Base-by-base conservation (phyloP, 257 asterid species). In the Thymus quinquecostatus region DNA sequence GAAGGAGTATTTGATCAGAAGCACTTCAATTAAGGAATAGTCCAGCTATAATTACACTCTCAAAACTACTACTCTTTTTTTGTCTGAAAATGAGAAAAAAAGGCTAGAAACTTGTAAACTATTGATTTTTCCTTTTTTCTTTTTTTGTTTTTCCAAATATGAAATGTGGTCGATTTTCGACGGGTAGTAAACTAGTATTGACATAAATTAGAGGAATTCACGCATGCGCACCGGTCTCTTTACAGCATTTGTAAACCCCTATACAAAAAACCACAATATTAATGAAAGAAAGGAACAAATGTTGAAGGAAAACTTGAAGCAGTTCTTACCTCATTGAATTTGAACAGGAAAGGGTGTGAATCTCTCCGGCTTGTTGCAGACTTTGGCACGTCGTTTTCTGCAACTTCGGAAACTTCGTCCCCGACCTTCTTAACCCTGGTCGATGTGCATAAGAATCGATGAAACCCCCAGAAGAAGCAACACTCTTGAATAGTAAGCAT, bases 221-320 rank as follows among this genome's bases (percentile, higher is more conserved):
- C 89, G 88, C 21, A 91, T 78, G 65, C 91, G 83, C 63, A 91
- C 95, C 3, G 98, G 98, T 78, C 96, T 86, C 86, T 89, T 93
- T 59, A 91, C 98, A 64, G 97, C 96, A 87, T 93, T 93, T 77
- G 98, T 93, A 72, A 82, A 91, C n/a, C 97, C 98, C 98, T 93
- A 80, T 79, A 73, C 28, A 63, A 73, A 77, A 74, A 75, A 8
- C 34, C 38, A 64, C 30, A 12, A 12, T 10, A 53, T 7, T 34
- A 53, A 11, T 27, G 0, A 21, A 21, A 53, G 10, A 36, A 43
- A 21, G 21, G 36, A 10, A 41, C 14, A 48, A 58, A 27, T 45
- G 45, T 33, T 28, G 59, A 5, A n/a, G 6, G 44, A 30, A 7
- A 50, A 60, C 36, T 27, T 56, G 47, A n/a, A 48, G 3, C 29